Conservation (phyloP, 371 early-diverging fungal species). For the Syncephalis plumigaleata region DNA sequence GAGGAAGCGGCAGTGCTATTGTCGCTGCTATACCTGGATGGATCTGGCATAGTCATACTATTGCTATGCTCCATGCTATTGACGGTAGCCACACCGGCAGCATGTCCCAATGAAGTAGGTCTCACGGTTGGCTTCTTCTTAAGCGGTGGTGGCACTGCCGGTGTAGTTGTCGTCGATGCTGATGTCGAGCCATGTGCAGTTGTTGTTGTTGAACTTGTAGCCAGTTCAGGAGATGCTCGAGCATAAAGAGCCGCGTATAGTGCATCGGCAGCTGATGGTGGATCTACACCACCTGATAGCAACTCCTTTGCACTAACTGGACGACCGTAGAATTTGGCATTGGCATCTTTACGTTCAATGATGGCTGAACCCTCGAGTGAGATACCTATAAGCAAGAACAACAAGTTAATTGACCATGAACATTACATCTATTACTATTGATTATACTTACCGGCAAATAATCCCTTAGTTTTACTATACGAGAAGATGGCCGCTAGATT, state of each 20-base stretch:
- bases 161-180: no score
- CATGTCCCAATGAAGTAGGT: no score
- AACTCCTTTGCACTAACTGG: constrained; percentile 64
- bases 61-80: no score
- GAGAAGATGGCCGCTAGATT: constrained; percentile 82
- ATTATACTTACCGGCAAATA: constrained; percentile 57
- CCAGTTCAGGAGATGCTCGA: constrained; percentile 11
- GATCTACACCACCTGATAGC: constrained; percentile 50
- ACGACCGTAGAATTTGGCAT: constrained; percentile 70
- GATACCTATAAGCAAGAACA: constrained; percentile 39
- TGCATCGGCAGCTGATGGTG: constrained; percentile 67
- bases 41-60: no score
- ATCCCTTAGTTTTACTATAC: constrained; percentile 79
- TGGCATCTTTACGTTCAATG: constrained; percentile 80
- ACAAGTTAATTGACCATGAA: background rate
- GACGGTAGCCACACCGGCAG: no score
- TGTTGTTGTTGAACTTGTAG: constrained; percentile 1
- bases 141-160: background rate
- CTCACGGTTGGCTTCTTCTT: no score
- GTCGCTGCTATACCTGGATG: no score
- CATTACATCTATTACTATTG: background rate
- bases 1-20: background rate
- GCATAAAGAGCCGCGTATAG: constrained; percentile 59
- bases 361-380: constrained; percentile 93
- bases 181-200: background rate